Conservation (phyloP, 106 monocot species). For the Platanthera zijinensis region DNA sequence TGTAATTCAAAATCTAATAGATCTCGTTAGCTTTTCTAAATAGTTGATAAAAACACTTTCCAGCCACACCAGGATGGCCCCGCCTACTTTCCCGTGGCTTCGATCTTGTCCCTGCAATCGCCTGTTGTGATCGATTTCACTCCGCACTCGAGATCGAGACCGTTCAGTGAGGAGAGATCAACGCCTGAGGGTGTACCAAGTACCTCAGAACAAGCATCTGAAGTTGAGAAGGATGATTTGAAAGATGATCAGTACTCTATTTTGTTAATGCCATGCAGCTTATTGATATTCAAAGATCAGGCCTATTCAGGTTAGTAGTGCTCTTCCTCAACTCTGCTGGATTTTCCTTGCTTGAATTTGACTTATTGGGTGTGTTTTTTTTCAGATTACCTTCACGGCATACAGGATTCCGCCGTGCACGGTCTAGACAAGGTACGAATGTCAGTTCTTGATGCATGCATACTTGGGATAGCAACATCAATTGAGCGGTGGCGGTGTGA, state of each 20-base stretch:
- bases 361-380: not conserved
- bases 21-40: too few species aligned
- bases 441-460: too few species aligned
- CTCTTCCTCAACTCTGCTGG: not conserved
- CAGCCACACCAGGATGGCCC: conserved; percentile 99
- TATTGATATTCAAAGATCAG: conserved; percentile 91
- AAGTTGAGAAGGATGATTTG: conserved; percentile 5
- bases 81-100: conserved; percentile 89
- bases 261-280: conserved; percentile 73
- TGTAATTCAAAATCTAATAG: too few species aligned
- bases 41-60: not conserved
- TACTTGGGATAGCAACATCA: too few species aligned
- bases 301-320: conserved; percentile 62
- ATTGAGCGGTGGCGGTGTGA: too few species aligned
- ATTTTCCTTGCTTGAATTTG: not conserved
- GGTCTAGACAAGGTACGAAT: conserved; percentile 44
- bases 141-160: conserved; percentile 44
- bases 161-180: not conserved
- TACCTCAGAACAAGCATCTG: not conserved
- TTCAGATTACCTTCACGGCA: conserved; percentile 82
- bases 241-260: conserved; percentile 29
- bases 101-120: conserved; percentile 80
- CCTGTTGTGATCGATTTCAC: conserved; percentile 75
- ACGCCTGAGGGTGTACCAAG: not conserved
- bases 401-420: conserved; percentile 48